Conservation (phyloP, 805 yeast species). For the Kazachstania martiniae region DNA sequence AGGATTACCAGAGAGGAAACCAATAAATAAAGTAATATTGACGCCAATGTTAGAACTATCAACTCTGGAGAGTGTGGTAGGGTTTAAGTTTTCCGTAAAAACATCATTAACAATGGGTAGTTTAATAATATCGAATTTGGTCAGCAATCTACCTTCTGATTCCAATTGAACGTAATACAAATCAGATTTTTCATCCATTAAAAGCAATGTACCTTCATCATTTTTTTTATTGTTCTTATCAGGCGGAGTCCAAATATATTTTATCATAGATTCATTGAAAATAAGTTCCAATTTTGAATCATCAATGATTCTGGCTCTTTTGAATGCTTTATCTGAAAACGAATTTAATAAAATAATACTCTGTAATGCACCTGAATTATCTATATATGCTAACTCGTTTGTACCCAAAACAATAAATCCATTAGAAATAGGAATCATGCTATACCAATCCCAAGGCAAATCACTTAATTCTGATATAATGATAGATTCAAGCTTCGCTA, state of each 20-base stretch:
- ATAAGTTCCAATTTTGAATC: slow-evolving; percentile 23
- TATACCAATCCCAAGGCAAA: slow-evolving; percentile 66
- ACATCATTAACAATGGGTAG: slow-evolving; percentile 25
- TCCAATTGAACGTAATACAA: slow-evolving; percentile 19
- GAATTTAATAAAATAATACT: slow-evolving; percentile 21
- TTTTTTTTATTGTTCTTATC: slow-evolving; percentile 1
- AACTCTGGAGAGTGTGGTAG: slow-evolving; percentile 19
- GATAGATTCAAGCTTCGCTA: slow-evolving; percentile 29
- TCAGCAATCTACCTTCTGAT: slow-evolving; percentile 24
- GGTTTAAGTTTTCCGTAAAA: slow-evolving; percentile 16
- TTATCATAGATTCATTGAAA: slow-evolving; percentile 10
- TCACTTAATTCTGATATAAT: slow-evolving; percentile 52
- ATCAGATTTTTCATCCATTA: slow-evolving; percentile 20
- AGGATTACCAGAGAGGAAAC: slow-evolving; percentile 51
- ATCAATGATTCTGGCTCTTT: slow-evolving; percentile 37
- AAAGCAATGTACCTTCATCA: slow-evolving; percentile 14
- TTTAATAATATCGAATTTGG: slow-evolving; percentile 20
- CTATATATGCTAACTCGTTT: slow-evolving; percentile 69
- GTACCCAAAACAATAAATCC: slow-evolving; percentile 66
- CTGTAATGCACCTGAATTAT: slow-evolving; percentile 43
- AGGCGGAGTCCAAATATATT: slow-evolving; percentile 9
- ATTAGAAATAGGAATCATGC: slow-evolving; percentile 48
- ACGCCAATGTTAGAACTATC: slow-evolving; percentile 16
- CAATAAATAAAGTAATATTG: slow-evolving; percentile 43
- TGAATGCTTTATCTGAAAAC: slow-evolving; percentile 36